A percentile compares a stretch with the other conserved stretches of the same genome.
Evolutionary conservation across 2,329 filamentous ascomycete species (phyloP).

Genomic region (Neonectria faginata): DNA sequence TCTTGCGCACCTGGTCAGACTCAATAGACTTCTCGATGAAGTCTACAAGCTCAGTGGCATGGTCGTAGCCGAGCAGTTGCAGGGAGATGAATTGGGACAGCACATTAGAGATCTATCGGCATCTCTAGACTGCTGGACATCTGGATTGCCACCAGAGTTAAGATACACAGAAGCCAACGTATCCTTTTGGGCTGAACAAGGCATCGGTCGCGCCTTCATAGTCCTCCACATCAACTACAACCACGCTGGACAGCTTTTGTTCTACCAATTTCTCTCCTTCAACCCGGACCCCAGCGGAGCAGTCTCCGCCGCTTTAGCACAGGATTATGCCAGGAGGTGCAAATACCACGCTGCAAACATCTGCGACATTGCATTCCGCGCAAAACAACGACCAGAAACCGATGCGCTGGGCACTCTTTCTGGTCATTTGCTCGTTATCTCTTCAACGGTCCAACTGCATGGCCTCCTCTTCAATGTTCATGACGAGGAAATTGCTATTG

Average conservation of each 20-base stretch:
- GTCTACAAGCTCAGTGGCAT: constrained; percentile 50
- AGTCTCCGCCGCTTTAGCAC: constrained; percentile 16
- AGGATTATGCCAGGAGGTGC: constrained; percentile 52
- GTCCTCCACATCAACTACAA: constrained; percentile 61
- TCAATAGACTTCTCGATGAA: constrained; percentile 51
- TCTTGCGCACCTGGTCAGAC: constrained; percentile 40
- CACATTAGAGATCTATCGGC: constrained; percentile 45
- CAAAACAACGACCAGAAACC: constrained; percentile 52
- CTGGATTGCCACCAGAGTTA: constrained; percentile 53
- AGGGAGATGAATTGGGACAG: constrained; percentile 42
- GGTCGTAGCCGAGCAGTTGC: constrained; percentile 9
- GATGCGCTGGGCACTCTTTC: constrained; percentile 59
- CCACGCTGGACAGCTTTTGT: constrained; percentile 60
- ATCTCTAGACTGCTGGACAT: constrained; percentile 43
- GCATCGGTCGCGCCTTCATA: constrained; percentile 57
- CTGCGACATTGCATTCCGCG: constrained; percentile 55
- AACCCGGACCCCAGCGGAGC: constrained; percentile 42
- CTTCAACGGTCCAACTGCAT: constrained; percentile 60
- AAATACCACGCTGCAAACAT: constrained; percentile 54
- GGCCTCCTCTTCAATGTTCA: constrained; percentile 56
- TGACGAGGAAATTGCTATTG: constrained; percentile 50
- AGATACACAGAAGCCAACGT: constrained; percentile 53
- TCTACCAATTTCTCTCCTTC: constrained; percentile 57
- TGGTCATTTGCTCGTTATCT: constrained; percentile 59
- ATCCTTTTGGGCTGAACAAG: constrained; percentile 49